Evolutionary conservation across 768 basidiomycete species (phyloP), one percentile per base, ranked within the genome.

Genomic region (Leccinum pellstonianum): DNA sequence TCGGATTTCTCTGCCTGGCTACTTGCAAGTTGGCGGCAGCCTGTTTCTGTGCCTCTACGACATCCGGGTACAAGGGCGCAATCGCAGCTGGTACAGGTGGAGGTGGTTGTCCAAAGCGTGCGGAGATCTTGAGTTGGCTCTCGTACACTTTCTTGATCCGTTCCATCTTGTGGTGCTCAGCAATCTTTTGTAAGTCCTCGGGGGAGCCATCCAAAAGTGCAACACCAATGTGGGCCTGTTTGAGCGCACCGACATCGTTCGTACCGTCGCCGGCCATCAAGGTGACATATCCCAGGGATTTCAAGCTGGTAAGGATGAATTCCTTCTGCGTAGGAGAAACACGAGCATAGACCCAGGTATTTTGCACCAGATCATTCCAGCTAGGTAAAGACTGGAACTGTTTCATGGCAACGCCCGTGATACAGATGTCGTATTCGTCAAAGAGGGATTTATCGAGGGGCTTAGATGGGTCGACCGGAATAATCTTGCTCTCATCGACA

Each of bases 261-360:
- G 97, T 99, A 31, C 97, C 97, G 70, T 99, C 97, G 54, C 97
- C 97, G 5, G 95, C 97, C 97, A 98, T 98, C 54, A 99, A 81
- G 0, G 97, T 99, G 15, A 82, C 83, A 71, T 93, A 99, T 23
- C 96, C 96, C 25, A 97, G 85, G 3, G 81, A 80, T 73, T 95
- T 95, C 55, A 98, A 80, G 7, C 90, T 90, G 0, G 94, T 93
- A 51, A 99, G 82, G 75, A 99, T 98, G 73, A 84, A 84, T 73
- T 99, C 97, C 77, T 99, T 99, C 73, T 98, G 97, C 0, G 84
- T 76, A 2, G 97, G 97, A 11, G 96, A 96, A 15, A 98, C 96
- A 33, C 96, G 93, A 25, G 97, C 97, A 65, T 99, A 99, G 53
- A 99, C 96, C 93, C 94, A 98, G 1, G 94, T 94, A 69, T 97